Evolutionary conservation across 768 basidiomycete genomes (phyloP).

Genomic region (Lentinula aciculospora): DNA sequence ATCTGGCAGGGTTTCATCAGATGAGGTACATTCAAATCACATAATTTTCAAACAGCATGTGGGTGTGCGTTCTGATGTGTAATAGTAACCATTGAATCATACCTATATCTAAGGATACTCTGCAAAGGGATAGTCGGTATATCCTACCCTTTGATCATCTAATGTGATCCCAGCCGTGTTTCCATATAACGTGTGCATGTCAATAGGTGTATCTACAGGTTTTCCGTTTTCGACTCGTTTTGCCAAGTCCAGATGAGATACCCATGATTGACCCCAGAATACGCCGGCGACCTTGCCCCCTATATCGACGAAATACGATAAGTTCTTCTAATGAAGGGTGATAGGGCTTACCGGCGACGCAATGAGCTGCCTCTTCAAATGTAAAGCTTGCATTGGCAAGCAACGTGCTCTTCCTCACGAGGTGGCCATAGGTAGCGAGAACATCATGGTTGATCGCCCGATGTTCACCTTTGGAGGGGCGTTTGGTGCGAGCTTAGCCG

Average conservation of each 20-base stretch:
- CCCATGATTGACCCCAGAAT: slow-evolving; percentile 19
- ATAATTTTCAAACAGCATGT: too few relatives aligned
- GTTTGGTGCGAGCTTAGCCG: slow-evolving; percentile 8
- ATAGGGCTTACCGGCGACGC: slow-evolving; percentile 6
- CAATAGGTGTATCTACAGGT: slow-evolving; percentile 14
- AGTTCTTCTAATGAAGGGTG: background rate
- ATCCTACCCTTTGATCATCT: slow-evolving; percentile 1
- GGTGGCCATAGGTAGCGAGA: slow-evolving; percentile 17
- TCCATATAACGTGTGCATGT: slow-evolving; percentile 11
- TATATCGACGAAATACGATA: background rate
- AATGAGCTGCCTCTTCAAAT: slow-evolving; percentile 15
- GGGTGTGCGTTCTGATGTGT: too few relatives aligned
- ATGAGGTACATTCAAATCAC: too few relatives aligned
- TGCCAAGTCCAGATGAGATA: slow-evolving; percentile 21
- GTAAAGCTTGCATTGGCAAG: slow-evolving; percentile 22
- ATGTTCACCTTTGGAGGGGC: slow-evolving; percentile 3
- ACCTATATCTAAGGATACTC: background rate
- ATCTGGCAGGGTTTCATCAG: too few relatives aligned
- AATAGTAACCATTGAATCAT: too few relatives aligned
- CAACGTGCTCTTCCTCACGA: slow-evolving; percentile 17
- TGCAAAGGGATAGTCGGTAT: slow-evolving; percentile 5
- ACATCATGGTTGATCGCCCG: slow-evolving; percentile 23
- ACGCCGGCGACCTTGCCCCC: slow-evolving; percentile 16
- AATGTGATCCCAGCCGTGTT: background rate
- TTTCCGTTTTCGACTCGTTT: slow-evolving; percentile 17